Conservation (phyloP, 306 rosid species). For the Corylus americana region DNA sequence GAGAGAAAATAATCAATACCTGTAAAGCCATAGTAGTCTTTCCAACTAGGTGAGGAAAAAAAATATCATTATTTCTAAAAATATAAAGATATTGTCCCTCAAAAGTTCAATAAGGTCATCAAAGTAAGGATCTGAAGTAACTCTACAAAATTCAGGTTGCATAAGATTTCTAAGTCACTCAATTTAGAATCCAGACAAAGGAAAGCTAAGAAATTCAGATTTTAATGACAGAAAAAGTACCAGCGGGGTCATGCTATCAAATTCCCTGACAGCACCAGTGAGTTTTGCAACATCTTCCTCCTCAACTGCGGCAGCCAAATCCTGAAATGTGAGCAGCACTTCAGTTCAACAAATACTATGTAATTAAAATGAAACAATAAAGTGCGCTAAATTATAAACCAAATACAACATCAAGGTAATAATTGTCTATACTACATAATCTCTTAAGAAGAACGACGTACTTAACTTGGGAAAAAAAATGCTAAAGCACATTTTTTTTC, state of each 20-base stretch:
- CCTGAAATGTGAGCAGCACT: constrained; percentile 34
- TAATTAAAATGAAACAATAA: not conserved
- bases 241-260: constrained; percentile 94
- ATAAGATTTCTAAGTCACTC: not conserved
- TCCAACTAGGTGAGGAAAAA: not conserved
- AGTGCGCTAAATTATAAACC: too few relatives aligned
- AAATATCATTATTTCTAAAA: not conserved
- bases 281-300: constrained; percentile 83
- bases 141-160: not conserved
- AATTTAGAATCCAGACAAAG: not conserved
- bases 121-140: not conserved
- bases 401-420: not conserved
- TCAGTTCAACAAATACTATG: not conserved
- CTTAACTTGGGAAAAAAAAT: not conserved
- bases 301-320: constrained; percentile 67
- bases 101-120: not conserved
- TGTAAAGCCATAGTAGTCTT: not conserved
- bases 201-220: constrained; percentile 7
- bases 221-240: constrained; percentile 37
- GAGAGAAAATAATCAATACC: not conserved
- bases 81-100: not conserved
- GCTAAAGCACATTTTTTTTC: not conserved
- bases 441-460: not conserved
- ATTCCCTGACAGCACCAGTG: constrained; percentile 87
- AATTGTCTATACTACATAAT: not conserved